Conservation (phyloP, 352 stramenopile species). For the Blastocystis sp. region DNA sequence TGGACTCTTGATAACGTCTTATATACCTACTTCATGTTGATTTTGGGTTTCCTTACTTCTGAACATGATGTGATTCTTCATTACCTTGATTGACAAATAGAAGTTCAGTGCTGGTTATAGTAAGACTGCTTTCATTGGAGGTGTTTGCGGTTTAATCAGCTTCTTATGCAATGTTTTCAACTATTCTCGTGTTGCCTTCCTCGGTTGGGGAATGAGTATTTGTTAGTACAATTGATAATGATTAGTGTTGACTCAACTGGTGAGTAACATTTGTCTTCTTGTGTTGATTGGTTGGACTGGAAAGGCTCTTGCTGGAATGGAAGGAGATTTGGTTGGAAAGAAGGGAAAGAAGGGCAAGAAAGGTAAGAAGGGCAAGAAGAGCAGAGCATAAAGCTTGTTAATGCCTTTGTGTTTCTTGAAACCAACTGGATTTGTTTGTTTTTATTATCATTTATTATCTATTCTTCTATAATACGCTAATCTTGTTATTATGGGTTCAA, state of each 20-base stretch:
- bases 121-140: slow-evolving; percentile 8
- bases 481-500: no score
- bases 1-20: slow-evolving; percentile 51
- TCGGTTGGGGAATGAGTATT: no score
- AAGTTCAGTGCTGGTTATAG: slow-evolving; percentile 40
- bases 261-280: not conserved
- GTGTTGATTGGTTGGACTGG: slow-evolving; percentile 38
- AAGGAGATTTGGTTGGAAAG: slow-evolving; percentile 47
- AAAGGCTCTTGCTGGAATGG: slow-evolving; percentile 15
- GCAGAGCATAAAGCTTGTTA: no score
- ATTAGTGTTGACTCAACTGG: not conserved
- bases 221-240: no score
- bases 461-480: no score
- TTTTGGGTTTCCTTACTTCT: slow-evolving; percentile 44
- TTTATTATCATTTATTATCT: no score
- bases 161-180: not conserved
- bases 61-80: not conserved
- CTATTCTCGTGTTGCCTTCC: not conserved
- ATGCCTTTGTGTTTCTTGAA: no score
- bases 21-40: slow-evolving; percentile 40
- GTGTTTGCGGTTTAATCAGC: not conserved
- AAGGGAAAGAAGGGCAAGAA: slow-evolving; percentile 57
- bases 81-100: not conserved
- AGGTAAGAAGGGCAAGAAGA: slow-evolving; percentile 8
- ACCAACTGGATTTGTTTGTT: no score